Base-by-base conservation (phyloP, 192 early-diverging fungal genomes). In the Podila verticillata region DNA sequence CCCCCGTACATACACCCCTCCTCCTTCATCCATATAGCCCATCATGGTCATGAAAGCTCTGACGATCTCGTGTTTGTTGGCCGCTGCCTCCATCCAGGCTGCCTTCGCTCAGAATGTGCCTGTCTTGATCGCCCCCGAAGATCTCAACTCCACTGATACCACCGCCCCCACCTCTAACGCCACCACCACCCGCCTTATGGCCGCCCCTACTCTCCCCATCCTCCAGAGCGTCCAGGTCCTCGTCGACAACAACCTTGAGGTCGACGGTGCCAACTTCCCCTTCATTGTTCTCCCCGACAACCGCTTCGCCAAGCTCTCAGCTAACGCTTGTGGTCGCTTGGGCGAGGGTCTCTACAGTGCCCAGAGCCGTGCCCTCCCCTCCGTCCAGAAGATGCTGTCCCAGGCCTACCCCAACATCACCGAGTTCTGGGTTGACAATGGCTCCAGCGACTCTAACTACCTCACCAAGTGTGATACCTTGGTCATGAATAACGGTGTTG, bases 241-340 rank as follows among this genome's bases (percentile, higher is more conserved):
- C 36, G 77, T 72, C 26, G 77, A 80, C 28, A 80, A 80, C 65
- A 80, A 80, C 60, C 56, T 80, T 1, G 77, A 80, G 35, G 69
- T 68, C 10, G 77, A 57, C 31, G 77, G 77, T 20, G 77, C 77
- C 60, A 67, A 58, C 26, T 72, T 66, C 66, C 77, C 77, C 51
- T 80, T 80, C 57, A 29, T 80, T 12, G 65, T 68, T 61, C 70
- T 80, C 31, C 65, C 77, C 20, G 77, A 80, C 62, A 59, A 64
- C 26, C 77, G 77, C 54, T 44, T 80, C 20, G 77, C 77, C n/a
- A 22, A 44, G 24, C 61, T 31, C 36, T 31, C 70, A 56, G 75
- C 75, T 20, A 19, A 24, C 2, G 51, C 51, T 5, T 54, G 51
- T 26, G 58, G 58, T 20, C 58, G 58, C 30, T 29, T 80, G 31